Base-by-base conservation (phyloP, 192 early-diverging fungal genomes). In the Phlyctochytrium bullatum region DNA sequence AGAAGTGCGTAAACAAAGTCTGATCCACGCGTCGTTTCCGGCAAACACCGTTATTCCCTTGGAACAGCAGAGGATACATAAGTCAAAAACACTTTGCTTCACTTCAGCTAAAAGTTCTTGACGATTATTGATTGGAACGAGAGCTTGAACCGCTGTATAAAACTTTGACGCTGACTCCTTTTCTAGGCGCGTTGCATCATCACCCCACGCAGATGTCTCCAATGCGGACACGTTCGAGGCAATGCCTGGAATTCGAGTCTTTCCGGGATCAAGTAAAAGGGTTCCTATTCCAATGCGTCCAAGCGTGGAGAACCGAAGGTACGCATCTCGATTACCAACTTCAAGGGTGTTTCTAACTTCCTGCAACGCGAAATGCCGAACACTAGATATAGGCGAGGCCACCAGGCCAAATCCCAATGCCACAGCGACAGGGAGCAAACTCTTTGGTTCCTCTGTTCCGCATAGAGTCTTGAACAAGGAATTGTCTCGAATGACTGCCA, bases 11-110 rank as follows among this genome's bases (percentile, higher is more conserved):
- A 91, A 93, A 64, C 90, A 84, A 32, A 96, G 81, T 12, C 86
- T 76, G 62, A 97, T 88, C 95, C 95, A 97, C 61, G 89, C 77
- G 60, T 94, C 91, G 50, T 82, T 79, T 50, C 88, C 83, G 12
- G 81, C 79, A 25, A 80, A 78, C 2, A 65, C 69, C 3, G 64
- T 65, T 10, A 85, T 52, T 3, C 62, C 58, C 2, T 79, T 73
- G 47, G 79, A 78, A 34, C 67, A 74, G 2, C 89, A 86, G 36
- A 89, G 35, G 17, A 85, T 78, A 1, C 72, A 51, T 59, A 88
- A 67, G 0, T 83, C 69, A 56, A 86, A 74, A 2, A 90, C 77
- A 62, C 67, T 25, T 29, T 64, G 16, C 52, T 36, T 34, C 29
- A 40, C 53, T 16, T 60, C 36, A 14, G 10, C 40, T 6, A 47